These are phyloP conservation scores for Phytopythium montanum DNA, from an alignment of 352 stramenopile species.

Conservation along the genomic window DNA sequence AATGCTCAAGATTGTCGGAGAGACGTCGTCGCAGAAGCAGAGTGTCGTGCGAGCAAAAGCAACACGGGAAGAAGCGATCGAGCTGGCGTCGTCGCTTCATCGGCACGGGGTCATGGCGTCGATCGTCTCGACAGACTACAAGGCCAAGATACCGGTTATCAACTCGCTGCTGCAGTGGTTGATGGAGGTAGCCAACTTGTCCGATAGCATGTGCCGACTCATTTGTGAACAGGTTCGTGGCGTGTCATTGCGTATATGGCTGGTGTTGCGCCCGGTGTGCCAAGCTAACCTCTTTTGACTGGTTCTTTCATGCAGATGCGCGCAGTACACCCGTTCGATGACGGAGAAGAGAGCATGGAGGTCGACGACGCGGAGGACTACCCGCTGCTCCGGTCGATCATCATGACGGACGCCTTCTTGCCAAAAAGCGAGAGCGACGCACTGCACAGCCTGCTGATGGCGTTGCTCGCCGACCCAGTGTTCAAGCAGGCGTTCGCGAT, in stretches of 20 bases:
- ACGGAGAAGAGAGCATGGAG: conserved; percentile 34
- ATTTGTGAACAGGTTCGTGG: conserved; percentile 73
- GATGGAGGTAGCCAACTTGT: conserved; percentile 73
- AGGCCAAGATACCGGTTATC: conserved; percentile 55
- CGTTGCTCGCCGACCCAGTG: conserved; percentile 93
- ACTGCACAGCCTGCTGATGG: conserved; percentile 94
- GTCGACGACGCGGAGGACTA: conserved; percentile 41
- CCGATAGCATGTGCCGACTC: conserved; percentile 73
- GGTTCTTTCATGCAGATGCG: no score
- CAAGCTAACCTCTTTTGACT: no score
- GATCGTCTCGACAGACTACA: conserved; percentile 78
- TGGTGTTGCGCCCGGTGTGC: no score
- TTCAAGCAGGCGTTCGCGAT: conserved; percentile 97
- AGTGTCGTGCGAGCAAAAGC: conserved; percentile 63
- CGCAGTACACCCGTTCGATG: conserved; percentile 31
- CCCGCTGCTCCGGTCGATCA: conserved; percentile 66
- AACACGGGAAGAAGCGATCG: conserved; percentile 62
- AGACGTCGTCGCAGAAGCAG: conserved; percentile 74
- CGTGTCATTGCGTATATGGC: no score
- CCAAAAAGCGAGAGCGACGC: conserved; percentile 72
- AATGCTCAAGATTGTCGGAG: conserved; percentile 75
- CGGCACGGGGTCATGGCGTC: conserved; percentile 75
- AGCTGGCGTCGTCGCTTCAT: conserved; percentile 63
- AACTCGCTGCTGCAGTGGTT: conserved; percentile 80
- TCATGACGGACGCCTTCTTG: conserved; percentile 82